Base-by-base conservation (phyloP, 257 asterid genomes). In the Lithospermum erythrorhizon region DNA sequence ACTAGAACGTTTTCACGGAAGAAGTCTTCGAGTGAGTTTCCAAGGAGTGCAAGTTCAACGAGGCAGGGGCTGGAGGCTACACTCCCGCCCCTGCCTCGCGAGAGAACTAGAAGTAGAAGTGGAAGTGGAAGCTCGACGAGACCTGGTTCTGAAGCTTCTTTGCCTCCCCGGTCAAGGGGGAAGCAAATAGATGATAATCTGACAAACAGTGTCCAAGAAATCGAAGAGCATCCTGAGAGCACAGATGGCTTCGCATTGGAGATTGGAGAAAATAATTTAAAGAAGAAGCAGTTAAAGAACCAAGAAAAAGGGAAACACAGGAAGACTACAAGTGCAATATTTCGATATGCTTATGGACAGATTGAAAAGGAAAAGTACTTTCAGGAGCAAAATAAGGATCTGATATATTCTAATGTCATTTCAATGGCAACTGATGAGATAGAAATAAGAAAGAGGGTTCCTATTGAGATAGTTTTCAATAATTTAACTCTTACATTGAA, bases 271-370 rank as follows among this genome's bases (percentile, higher is more conserved):
- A 93, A 81, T 64, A 84, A 86, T 75, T 18, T 83, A 49, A 86
- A 84, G 63, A 89, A 81, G 73, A 79, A 83, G 14, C 74, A 53
- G 22, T 65, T 69, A 30, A 88, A 81, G 61, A 84, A 88, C 62
- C 83, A 84, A 48, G 55, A 84, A 14, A 41, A 41, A 41, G 49
- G 49, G 49, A 41, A 41, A 41, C 49, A 41, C 5, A 41, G 49
- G 74, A 95, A 89, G 49, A 93, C 98, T 14, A 86, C 90, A 29
- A 93, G 96, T 73, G 97, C 89, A 75, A 89, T 93, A 32, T 93
- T 93, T 76, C 89, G 87, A 74, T 93, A 93, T 37, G 99, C 98
- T 0, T 88, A 93, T 60, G 94, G 95, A 53, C 87, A 93, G 68
- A 86, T 93, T 35, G 98, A 93, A 68, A 86, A 81, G 78, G 98